Evolutionary conservation across 208 protist species (phyloP).

Genomic region (Herpetomonas samuelpessoai): DNA sequence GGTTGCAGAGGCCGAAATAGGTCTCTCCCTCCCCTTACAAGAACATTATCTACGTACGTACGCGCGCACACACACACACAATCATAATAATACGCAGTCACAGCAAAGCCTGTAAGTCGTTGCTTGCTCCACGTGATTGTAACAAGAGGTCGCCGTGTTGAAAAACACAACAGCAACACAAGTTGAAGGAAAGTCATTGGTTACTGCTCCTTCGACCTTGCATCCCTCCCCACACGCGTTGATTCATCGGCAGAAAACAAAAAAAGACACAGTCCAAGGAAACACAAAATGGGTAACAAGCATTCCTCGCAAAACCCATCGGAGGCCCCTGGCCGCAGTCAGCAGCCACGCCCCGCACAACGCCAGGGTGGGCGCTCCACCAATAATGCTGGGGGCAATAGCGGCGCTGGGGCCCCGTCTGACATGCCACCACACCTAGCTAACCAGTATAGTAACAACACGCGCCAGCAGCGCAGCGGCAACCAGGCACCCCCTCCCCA

Average conservation of each 20-base stretch:
- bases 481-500: constrained; percentile 4
- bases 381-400: constrained; percentile 12
- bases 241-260: neutral
- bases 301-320: constrained; percentile 1
- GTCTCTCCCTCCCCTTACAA: no score
- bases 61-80: no score
- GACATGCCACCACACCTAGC: constrained; percentile 76
- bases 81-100: no score
- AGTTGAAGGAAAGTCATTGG: no score
- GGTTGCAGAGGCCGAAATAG: no score
- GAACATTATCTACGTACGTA: no score
- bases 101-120: no score
- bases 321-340: neutral
- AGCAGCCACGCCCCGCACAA: neutral
- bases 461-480: constrained; percentile 21
- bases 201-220: constrained; percentile 6
- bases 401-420: constrained; percentile 16
- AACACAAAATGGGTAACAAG: constrained; percentile 14
- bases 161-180: no score
- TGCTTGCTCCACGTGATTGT: no score
- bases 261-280: neutral
- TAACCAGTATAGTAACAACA: constrained; percentile 57
- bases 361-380: neutral
- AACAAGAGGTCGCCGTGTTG: no score
- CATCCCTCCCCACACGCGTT: neutral